These are phyloP conservation scores for Pseudogymnoascus sp. DNA, from an alignment of 2,329 filamentous ascomycete species.

Conservation along the genomic window DNA sequence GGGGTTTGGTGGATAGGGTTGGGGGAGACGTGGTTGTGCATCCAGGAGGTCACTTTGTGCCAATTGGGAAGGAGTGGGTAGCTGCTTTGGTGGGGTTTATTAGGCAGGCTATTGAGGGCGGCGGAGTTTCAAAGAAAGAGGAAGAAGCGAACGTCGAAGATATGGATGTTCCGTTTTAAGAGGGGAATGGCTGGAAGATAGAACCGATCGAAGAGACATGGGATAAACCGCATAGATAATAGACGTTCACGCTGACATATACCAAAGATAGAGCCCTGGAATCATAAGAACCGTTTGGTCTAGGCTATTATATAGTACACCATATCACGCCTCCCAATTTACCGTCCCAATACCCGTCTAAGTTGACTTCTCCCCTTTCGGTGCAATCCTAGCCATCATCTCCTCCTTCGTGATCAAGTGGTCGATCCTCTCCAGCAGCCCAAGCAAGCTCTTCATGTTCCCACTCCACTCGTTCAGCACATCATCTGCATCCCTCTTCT, in stretches of 20 bases:
- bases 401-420: slow-evolving; percentile 99
- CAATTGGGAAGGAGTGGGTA: slow-evolving; percentile 71
- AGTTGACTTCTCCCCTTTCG: slow-evolving; percentile 31
- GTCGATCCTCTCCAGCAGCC: slow-evolving; percentile 81
- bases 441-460: slow-evolving; percentile 91
- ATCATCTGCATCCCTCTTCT: slow-evolving; percentile 90
- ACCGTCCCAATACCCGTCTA: not conserved
- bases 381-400: slow-evolving; percentile 98
- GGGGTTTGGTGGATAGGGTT: slow-evolving; percentile 53
- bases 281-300: slow-evolving; percentile 23
- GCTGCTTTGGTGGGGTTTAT: slow-evolving; percentile 69
- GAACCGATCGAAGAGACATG: not conserved
- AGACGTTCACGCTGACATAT: slow-evolving; percentile 11
- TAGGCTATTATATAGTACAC: slow-evolving; percentile 26
- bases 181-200: not conserved
- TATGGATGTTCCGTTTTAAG: slow-evolving; percentile 58
- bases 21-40: slow-evolving; percentile 52
- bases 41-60: slow-evolving; percentile 86
- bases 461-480: slow-evolving; percentile 97
- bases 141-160: slow-evolving; percentile 53
- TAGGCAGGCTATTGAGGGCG: slow-evolving; percentile 30
- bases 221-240: not conserved
- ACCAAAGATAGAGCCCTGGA: slow-evolving; percentile 11
- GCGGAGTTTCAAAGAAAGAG: slow-evolving; percentile 22
- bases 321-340: slow-evolving; percentile 1